Conservation (phyloP, 768 basidiomycete genomes). For the Xerocomus brunneocitrinus region DNA sequence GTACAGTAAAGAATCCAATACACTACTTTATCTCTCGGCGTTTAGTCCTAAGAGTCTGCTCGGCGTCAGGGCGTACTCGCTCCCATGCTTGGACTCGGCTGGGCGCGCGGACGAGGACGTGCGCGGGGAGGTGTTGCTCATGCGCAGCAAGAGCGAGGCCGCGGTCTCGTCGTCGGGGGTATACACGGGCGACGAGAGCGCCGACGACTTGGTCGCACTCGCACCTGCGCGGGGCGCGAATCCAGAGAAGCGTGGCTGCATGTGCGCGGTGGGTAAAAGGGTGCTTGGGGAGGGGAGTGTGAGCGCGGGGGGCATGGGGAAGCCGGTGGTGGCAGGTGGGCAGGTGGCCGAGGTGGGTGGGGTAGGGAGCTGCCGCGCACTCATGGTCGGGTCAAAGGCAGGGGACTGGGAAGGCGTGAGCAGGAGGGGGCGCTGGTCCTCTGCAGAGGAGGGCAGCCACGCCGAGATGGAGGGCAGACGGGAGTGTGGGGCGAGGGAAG, state of each 20-base stretch:
- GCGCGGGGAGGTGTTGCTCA: conserved; percentile 36
- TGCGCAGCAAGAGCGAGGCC: conserved; percentile 62
- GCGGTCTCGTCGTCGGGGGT: conserved; percentile 66
- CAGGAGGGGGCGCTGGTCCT: conserved; percentile 29
- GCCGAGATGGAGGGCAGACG: conserved; percentile 66
- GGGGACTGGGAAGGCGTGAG: conserved; percentile 33
- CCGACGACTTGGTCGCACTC: conserved; percentile 9
- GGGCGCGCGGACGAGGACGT: neutral
- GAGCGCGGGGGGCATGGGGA: conserved; percentile 38
- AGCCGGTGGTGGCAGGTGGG: conserved; percentile 33
- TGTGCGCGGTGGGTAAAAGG: conserved; percentile 7
- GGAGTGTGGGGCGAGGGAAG: conserved; percentile 14
- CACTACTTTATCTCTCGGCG: conserved; percentile 7
- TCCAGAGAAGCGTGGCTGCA: conserved; percentile 23
- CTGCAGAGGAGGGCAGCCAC: conserved; percentile 47
- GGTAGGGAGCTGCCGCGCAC: conserved; percentile 41
- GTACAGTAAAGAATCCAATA: neutral
- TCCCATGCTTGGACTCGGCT: neutral
- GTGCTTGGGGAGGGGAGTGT: conserved; percentile 36
- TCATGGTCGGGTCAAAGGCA: conserved; percentile 28
- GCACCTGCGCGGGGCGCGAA: conserved; percentile 10
- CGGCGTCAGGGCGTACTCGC: conserved; percentile 22
- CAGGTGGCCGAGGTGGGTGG: conserved; percentile 56
- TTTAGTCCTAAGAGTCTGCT: conserved; percentile 23
- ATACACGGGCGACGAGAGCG: conserved; percentile 24